Conservation (phyloP, 1,284 basidiomycete species). For the Ganoderma sinense region DNA sequence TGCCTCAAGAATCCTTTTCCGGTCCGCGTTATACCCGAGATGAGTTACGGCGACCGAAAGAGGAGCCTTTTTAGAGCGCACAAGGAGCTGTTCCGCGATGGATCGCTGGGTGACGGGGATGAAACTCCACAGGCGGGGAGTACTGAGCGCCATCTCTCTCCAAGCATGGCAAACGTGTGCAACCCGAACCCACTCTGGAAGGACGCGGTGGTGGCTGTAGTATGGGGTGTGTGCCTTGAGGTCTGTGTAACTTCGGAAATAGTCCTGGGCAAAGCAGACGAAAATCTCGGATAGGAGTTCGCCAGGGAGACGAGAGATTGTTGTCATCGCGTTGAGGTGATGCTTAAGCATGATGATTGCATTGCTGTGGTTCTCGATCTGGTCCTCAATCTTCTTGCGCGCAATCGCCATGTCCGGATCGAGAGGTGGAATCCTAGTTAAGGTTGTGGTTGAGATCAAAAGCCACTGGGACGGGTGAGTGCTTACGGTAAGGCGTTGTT, state of each 20-base stretch:
- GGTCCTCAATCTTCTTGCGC: constrained; percentile 16
- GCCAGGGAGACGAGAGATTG: constrained; percentile 22
- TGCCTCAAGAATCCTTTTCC: constrained; percentile 5
- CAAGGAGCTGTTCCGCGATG: constrained; percentile 10
- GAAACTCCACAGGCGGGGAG: constrained; percentile 23
- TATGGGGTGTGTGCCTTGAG: neutral
- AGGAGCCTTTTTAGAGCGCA: constrained; percentile 23
- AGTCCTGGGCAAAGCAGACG: constrained; percentile 5
- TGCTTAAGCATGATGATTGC: constrained; percentile 22
- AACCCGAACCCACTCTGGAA: constrained; percentile 17
- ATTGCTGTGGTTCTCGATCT: constrained; percentile 15
- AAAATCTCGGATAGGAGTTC: constrained; percentile 27
- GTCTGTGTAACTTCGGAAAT: constrained; percentile 8
- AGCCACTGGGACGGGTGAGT: neutral
- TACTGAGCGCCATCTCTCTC: constrained; percentile 23
- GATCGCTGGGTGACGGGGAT: constrained; percentile 12
- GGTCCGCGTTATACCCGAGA: neutral
- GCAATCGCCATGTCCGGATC: neutral
- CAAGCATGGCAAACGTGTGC: constrained; percentile 23
- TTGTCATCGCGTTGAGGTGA: constrained; percentile 18
- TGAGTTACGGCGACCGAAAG: neutral
- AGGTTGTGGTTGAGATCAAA: neutral
- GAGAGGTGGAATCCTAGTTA: neutral
- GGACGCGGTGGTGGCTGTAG: neutral
- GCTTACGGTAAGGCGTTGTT: neutral